A percentile compares a stretch with the other conserved stretches of the same genome.
phyloP scores from a whole-genome alignment of 495 filamentous ascomycete genomes.

The Aspergillus sclerotioniger region DNA sequence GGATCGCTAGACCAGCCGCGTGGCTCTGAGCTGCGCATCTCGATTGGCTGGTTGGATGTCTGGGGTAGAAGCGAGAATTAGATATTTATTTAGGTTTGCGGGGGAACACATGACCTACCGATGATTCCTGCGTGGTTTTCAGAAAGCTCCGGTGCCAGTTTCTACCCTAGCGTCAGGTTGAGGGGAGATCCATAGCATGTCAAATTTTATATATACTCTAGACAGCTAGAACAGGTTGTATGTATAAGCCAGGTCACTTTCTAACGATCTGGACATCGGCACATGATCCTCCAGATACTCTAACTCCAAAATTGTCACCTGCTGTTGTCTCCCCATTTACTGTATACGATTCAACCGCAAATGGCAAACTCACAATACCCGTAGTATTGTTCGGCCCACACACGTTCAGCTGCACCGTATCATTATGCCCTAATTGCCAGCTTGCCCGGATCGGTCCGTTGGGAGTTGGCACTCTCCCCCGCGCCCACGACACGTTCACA shows the following conservation, averaged over 20 bases:
- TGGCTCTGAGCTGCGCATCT: not conserved
- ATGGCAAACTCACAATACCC: slow-evolving; percentile 3
- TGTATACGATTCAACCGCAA: slow-evolving; percentile 20
- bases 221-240: not conserved
- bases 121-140: not conserved
- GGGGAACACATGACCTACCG: not conserved
- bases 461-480: slow-evolving; percentile 13
- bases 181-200: no score
- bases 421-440: not conserved
- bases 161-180: no score
- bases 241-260: not conserved
- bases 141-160: no score
- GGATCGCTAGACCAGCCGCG: not conserved
- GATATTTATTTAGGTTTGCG: not conserved
- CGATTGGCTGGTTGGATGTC: not conserved
- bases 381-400: slow-evolving; percentile 5
- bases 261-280: not conserved
- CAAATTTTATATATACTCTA: no score
- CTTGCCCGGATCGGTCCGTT: slow-evolving; percentile 4
- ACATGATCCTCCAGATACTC: not conserved
- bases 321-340: slow-evolving; percentile 55
- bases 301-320: not conserved
- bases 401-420: not conserved
- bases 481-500: slow-evolving; percentile 15
- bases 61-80: not conserved